These are phyloP conservation scores for Salix exigua DNA, from an alignment of 345 rosid genomes.

Conservation along the genomic window DNA sequence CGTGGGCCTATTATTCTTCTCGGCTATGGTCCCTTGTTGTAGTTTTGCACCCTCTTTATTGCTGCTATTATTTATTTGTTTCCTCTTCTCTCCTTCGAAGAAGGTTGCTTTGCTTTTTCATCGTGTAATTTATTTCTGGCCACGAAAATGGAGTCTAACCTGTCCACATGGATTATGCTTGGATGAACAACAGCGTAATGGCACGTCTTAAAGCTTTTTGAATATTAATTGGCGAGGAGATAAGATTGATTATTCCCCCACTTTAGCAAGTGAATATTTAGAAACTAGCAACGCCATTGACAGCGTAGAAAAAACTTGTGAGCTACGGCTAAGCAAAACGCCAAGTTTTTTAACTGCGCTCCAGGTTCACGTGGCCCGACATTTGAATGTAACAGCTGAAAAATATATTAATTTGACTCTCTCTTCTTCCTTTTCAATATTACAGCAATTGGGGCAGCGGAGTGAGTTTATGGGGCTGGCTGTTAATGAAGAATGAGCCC, in stretches of 20 bases:
- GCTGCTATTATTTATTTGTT: neutral
- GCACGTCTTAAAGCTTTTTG: slow-evolving; percentile 1
- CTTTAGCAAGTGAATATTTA: slow-evolving; percentile 21
- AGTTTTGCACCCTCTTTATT: neutral
- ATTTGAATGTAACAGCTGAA: neutral
- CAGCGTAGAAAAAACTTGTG: neutral
- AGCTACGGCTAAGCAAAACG: neutral
- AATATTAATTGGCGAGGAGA: slow-evolving; percentile 13
- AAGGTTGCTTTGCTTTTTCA: slow-evolving; percentile 8
- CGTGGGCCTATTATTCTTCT: slow-evolving; percentile 3
- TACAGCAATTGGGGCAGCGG: neutral
- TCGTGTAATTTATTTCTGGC: neutral
- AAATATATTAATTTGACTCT: slow-evolving; percentile 9
- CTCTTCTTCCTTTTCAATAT: too few relatives aligned
- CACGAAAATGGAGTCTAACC: neutral
- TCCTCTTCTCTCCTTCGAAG: slow-evolving; percentile 13
- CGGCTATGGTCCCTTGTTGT: neutral
- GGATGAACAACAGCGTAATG: slow-evolving; percentile 13
- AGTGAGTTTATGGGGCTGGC: neutral
- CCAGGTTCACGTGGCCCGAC: neutral
- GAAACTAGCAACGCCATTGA: slow-evolving; percentile 16
- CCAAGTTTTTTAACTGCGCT: neutral
- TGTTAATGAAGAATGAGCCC: neutral
- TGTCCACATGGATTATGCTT: slow-evolving; percentile 5
- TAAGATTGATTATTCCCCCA: slow-evolving; percentile 28